Conservation (phyloP, 2,329 filamentous ascomycete genomes). For the Lachnellula arida region DNA sequence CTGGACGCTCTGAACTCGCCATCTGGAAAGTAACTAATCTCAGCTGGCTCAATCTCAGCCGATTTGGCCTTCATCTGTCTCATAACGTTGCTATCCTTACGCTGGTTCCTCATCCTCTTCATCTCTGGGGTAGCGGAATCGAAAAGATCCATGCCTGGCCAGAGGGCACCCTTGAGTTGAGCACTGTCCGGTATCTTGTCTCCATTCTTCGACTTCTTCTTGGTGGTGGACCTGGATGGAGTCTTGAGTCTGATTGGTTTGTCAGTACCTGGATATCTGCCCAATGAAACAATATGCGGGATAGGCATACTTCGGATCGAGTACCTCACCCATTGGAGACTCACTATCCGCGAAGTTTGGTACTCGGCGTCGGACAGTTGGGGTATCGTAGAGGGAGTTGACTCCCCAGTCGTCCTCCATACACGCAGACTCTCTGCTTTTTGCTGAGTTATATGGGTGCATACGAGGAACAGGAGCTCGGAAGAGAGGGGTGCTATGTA, state of each 20-base stretch:
- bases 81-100: constrained; percentile 69
- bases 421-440: constrained; percentile 6
- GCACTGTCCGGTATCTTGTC: constrained; percentile 27
- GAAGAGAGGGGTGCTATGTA: constrained; percentile 19
- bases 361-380: constrained; percentile 23
- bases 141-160: constrained; percentile 77
- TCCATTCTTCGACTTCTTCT: constrained; percentile 13
- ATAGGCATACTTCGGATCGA: constrained; percentile 21
- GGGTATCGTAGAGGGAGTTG: constrained; percentile 23
- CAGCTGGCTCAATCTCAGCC: constrained; percentile 55
- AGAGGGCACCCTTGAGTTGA: constrained; percentile 64
- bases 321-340: constrained; percentile 1
- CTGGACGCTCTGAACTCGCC: constrained; percentile 48
- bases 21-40: constrained; percentile 57
- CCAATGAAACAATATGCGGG: neutral
- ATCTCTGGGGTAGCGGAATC: constrained; percentile 71
- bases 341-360: constrained; percentile 22
- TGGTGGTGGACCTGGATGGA: constrained; percentile 14
- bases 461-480: constrained; percentile 31
- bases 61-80: constrained; percentile 62
- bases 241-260: constrained; percentile 20
- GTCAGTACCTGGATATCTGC: neutral
- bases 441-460: constrained; percentile 25
- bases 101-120: constrained; percentile 71
- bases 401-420: constrained; percentile 17